These are phyloP conservation scores for Fusarium pseudoanthophilum DNA, from an alignment of 2,329 filamentous ascomycete species.

Conservation along the genomic window DNA sequence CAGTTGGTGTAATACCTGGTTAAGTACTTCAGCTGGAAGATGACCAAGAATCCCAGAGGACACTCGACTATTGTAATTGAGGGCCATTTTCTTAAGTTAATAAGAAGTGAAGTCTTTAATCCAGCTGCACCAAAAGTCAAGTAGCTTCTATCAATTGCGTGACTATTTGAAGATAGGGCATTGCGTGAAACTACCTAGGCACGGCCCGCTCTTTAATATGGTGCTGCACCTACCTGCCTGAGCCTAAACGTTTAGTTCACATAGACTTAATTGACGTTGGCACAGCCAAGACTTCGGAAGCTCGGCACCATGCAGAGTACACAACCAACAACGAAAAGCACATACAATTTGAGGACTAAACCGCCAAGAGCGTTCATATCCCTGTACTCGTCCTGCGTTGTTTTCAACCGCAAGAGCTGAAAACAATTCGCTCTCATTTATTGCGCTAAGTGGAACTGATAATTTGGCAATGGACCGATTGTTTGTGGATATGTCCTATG, in stretches of 20 bases:
- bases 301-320: not conserved
- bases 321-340: not conserved
- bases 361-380: not conserved
- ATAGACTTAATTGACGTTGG: not conserved
- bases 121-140: too few species aligned
- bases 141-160: not conserved
- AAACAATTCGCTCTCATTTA: too few species aligned
- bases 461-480: not conserved
- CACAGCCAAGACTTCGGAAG: not conserved
- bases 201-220: too few species aligned
- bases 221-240: too few species aligned
- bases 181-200: too few species aligned
- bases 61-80: rapidly evolving
- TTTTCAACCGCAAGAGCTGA: not conserved
- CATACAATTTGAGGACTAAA: not conserved
- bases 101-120: too few species aligned
- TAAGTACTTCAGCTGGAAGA: too few species aligned
- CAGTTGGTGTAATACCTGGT: too few species aligned
- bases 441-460: not conserved
- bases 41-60: too few species aligned
- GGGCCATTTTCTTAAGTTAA: too few species aligned
- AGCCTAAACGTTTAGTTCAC: not conserved
- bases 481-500: not conserved
- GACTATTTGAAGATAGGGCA: too few species aligned
- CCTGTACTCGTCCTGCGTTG: not conserved